Evolutionary conservation across 2,329 filamentous ascomycete genomes (phyloP), one percentile per base, ranked within the genome.

Genomic region (Chaetomium olivaceum): DNA sequence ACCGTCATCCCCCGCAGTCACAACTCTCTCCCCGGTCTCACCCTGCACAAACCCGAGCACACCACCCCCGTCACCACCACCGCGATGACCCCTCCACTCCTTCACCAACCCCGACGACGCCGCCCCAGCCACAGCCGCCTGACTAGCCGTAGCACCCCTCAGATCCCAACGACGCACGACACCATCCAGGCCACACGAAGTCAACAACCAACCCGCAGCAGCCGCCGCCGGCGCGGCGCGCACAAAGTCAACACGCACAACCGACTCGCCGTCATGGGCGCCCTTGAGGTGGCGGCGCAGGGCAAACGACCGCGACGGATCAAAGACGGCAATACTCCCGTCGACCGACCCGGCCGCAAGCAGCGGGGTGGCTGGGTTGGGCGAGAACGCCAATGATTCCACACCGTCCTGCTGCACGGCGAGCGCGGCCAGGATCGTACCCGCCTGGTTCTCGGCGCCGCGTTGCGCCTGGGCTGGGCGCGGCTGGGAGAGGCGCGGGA

Each of bases 171-270:
- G 83, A 73, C 92, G 84, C 23, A 99, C 87, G 0, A 93, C 92
- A 21, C 95, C 94, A 74, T 99, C 95, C 84, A 97, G 92, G 9
- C 95, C 95, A 71, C 89, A 93, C 69, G 88, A 92, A 1, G 94
- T 98, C 61, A 98, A 81, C 68, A 96, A 75, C 88, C 87, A 94
- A 65, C 78, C 84, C 71, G 74, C 81, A 69, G 70, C 79, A 69
- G 70, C 79, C 74, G 82, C 82, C 9, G 65, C 65, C 19, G 73
- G 64, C 6, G 61, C 36, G 36, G 71, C 67, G 19, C 67, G 65
- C 65, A 96, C 86, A 74, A 97, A 99, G 67, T 97, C 92, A 4
- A 98, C 88, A 79, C 96, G 94, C 68, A 98, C 94, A 23, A 99
- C 92, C 1, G 92, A 90, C 73, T 90, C 90, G n/a, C 92, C 91